A percentile compares a stretch with the other conserved stretches of the same genome.
Evolutionary conservation across 2,329 filamentous ascomycete genomes (phyloP).

Genomic region (Stenocarpella maydis): DNA sequence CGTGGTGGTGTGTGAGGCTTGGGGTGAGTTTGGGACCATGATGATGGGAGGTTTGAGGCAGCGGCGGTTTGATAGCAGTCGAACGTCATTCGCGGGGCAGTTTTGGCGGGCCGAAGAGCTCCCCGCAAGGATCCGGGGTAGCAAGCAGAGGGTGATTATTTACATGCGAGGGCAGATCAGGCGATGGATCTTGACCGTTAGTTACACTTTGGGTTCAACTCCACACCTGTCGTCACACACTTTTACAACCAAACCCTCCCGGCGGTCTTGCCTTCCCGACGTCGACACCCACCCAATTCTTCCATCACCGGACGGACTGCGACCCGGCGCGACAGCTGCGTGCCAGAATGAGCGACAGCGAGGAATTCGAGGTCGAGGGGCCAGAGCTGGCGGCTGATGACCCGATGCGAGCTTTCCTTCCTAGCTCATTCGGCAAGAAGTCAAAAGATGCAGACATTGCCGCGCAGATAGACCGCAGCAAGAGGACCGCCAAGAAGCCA

Average conservation of each 20-base stretch:
- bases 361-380: constrained; percentile 65
- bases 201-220: neutral
- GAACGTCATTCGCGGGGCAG: constrained; percentile 36
- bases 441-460: constrained; percentile 76
- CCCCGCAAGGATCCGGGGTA: constrained; percentile 3
- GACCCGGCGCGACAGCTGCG: neutral
- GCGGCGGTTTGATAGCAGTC: constrained; percentile 1
- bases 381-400: constrained; percentile 68
- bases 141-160: constrained; percentile 8
- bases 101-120: constrained; percentile 20
- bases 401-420: constrained; percentile 79
- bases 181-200: neutral
- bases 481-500: constrained; percentile 61
- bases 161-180: neutral
- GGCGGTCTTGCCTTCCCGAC: neutral
- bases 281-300: neutral
- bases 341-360: constrained; percentile 64
- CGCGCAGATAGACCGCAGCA: constrained; percentile 82
- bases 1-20: constrained; percentile 45
- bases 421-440: constrained; percentile 86
- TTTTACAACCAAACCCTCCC: neutral
- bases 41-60: constrained; percentile 1
- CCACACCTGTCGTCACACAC: neutral
- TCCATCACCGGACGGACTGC: neutral
- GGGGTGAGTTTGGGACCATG: constrained; percentile 29